phyloP scores from a whole-genome alignment of 768 basidiomycete genomes.

The Gloeophyllum trabeum region DNA sequence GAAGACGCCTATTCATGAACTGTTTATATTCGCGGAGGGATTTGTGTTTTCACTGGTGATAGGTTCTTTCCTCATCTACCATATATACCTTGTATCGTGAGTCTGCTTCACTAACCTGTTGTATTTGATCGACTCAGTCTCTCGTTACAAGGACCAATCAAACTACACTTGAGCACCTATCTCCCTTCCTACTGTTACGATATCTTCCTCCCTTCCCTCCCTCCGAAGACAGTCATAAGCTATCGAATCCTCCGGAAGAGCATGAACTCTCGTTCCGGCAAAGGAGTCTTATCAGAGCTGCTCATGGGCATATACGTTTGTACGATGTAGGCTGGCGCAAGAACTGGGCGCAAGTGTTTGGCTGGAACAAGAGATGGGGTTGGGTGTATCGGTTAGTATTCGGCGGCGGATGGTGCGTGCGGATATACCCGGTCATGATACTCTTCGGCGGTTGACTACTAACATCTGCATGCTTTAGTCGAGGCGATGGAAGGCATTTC shows the following conservation, averaged over 20 bases:
- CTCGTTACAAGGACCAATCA: conserved; percentile 54
- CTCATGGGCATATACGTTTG: conserved; percentile 45
- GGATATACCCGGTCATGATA: background rate
- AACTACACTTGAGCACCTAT: conserved; percentile 71
- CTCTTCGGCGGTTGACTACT: background rate
- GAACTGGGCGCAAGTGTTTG: conserved; percentile 64
- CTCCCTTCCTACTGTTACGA: conserved; percentile 65
- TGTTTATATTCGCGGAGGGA: conserved; percentile 51
- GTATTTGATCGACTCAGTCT: background rate
- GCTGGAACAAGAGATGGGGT: conserved; percentile 38
- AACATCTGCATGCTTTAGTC: conserved; percentile 21
- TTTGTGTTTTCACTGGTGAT: conserved; percentile 50
- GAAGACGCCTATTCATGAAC: conserved; percentile 57
- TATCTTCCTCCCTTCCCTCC: conserved; percentile 54
- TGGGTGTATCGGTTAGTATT: conserved; percentile 42
- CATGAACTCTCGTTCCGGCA: conserved; percentile 59
- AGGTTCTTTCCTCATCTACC: conserved; percentile 68
- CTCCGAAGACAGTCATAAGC: conserved; percentile 18
- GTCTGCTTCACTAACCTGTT: conserved; percentile 15
- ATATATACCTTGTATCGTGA: conserved; percentile 66
- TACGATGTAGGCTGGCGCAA: conserved; percentile 68
- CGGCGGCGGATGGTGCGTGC: conserved; percentile 56
- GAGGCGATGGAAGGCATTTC: conserved; percentile 58
- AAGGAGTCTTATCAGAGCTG: conserved; percentile 51
- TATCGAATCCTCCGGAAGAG: conserved; percentile 64